phyloP scores from a whole-genome alignment of 2,329 filamentous ascomycete species.

The Aspergillus sp. region DNA sequence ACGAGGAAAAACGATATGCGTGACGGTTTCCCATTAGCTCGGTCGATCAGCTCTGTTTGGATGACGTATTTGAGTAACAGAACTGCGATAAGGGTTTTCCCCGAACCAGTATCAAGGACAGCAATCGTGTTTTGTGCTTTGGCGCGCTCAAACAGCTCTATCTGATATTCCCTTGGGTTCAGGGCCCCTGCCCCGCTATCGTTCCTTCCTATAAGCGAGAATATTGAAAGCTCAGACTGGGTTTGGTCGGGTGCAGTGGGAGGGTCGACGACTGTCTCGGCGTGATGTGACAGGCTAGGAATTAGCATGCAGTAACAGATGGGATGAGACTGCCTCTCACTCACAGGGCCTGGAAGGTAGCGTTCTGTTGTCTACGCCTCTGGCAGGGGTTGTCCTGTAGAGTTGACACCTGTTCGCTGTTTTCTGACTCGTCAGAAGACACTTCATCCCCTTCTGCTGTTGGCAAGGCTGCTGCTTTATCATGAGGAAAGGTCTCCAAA shows the following conservation, averaged over 20 bases:
- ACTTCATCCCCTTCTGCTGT: slow-evolving; percentile 7
- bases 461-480: background rate
- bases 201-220: slow-evolving; percentile 54
- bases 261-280: slow-evolving; percentile 40
- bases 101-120: slow-evolving; percentile 88
- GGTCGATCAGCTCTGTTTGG: slow-evolving; percentile 71
- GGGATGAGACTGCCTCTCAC: slow-evolving; percentile 12
- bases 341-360: slow-evolving; percentile 49
- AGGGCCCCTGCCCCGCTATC: slow-evolving; percentile 62
- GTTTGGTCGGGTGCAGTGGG: slow-evolving; percentile 25
- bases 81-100: slow-evolving; percentile 94
- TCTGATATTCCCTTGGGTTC: slow-evolving; percentile 83
- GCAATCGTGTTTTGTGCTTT: slow-evolving; percentile 86
- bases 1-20: slow-evolving; percentile 85
- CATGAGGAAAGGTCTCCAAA: no score
- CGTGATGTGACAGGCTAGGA: slow-evolving; percentile 40
- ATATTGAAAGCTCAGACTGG: slow-evolving; percentile 53
- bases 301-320: slow-evolving; percentile 6
- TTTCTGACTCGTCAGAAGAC: slow-evolving; percentile 20
- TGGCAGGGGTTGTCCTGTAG: slow-evolving; percentile 34
- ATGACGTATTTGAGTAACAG: slow-evolving; percentile 76
- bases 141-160: slow-evolving; percentile 85
- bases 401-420: slow-evolving; percentile 24
- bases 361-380: slow-evolving; percentile 51
- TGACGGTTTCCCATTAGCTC: slow-evolving; percentile 57